Conservation (phyloP, 768 basidiomycete species). For the Gautieria morchelliformis region DNA sequence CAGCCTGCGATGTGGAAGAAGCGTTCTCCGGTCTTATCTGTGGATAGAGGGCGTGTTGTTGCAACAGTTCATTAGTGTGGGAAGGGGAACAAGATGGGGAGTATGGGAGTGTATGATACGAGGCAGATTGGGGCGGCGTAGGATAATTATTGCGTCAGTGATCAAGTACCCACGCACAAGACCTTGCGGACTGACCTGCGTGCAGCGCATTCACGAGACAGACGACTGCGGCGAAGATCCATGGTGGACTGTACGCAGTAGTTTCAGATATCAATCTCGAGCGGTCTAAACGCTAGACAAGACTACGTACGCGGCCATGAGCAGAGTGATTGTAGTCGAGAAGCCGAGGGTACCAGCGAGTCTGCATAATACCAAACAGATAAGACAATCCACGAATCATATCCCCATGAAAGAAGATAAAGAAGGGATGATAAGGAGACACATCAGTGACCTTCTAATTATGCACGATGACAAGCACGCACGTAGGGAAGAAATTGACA, state of each 20-base stretch:
- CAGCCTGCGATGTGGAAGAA: conserved; percentile 49
- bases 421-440: too few species aligned
- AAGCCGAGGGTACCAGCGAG: conserved; percentile 58
- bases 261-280: too few species aligned
- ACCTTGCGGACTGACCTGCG: conserved; percentile 26
- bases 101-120: too few species aligned
- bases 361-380: conserved; percentile 11
- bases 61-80: too few species aligned
- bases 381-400: too few species aligned
- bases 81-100: too few species aligned
- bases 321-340: conserved; percentile 45
- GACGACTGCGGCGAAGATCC: conserved; percentile 43
- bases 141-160: too few species aligned
- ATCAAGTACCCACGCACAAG: not conserved
- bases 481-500: conserved; percentile 26
- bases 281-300: not conserved
- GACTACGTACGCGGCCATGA: conserved; percentile 45
- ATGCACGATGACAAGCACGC: conserved; percentile 9
- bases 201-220: conserved; percentile 47
- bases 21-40: conserved; percentile 52
- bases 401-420: too few species aligned
- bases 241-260: conserved; percentile 39
- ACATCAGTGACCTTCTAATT: too few species aligned
- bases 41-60: too few species aligned
- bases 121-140: too few species aligned